Base-by-base conservation (phyloP, 352 stramenopile genomes). In the Phytopythium vexans region DNA sequence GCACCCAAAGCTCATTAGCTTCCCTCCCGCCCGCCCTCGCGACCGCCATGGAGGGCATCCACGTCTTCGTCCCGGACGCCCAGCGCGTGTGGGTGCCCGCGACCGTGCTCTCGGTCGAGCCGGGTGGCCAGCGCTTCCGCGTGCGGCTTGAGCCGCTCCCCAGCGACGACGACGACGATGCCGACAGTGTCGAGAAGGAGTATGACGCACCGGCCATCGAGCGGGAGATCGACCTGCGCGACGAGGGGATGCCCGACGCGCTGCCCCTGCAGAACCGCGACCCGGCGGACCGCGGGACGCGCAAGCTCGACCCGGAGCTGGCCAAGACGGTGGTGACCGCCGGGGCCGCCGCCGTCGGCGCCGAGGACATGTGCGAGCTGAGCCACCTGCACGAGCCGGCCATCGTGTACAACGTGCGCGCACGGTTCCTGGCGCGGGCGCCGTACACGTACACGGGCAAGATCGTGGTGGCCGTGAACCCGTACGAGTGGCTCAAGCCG, bases 391-490 rank as follows among this genome's bases (percentile, higher is more conserved):
- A 97, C 60, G 89, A 97, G 51, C 84, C 91, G 31, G 87, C 88
- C 33, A 96, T 97, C 49, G 80, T 97, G 33, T 97, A 97, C 73
- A 97, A 97, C 59, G 71, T 97, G 35, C 79, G 88, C 36, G 69
- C 76, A 52, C 82, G 91, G 11, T 96, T 96, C 63, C 83, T 84
- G 31, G 71, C 74, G n/a, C 66, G 82, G 42, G 73, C 88, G 55
- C 96, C 96, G 1, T 99, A 99, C 76, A 99, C 96, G 40, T 97
- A 97, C 63, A 98, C 97, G 36, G 95, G 95, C 36, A 94, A 98
- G 60, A 98, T 99, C 70, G 86, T 98, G 27, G 89, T 99, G 41
- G 95, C 95, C 1, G 86, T 98, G 40, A 99, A 99, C 65, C 96
- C 95, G 36, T 99, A 98, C 61, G 79, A 82, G 40, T 96, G 88